Percentiles rank a stretch among this genome's conserved stretches.
phyloP scores from a whole-genome alignment of 2,329 filamentous ascomycete species.

The Diplodia sapinea region DNA sequence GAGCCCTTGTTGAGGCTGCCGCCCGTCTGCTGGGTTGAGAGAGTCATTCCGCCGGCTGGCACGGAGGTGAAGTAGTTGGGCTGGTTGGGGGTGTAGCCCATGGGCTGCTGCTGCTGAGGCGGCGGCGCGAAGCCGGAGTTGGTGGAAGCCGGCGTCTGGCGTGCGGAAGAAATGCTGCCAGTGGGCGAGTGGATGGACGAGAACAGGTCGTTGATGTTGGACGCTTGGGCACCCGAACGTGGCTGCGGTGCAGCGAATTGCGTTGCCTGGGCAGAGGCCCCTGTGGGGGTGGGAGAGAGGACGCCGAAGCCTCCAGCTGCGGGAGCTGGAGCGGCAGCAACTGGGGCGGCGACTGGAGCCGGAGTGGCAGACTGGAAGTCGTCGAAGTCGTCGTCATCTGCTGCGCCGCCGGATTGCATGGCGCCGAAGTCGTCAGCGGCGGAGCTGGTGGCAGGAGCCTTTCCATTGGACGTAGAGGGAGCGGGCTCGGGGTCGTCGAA shows the following conservation, averaged over 20 bases:
- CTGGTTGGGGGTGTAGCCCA: constrained; percentile 74
- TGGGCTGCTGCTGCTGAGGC: constrained; percentile 56
- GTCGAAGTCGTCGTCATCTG: constrained; percentile 92
- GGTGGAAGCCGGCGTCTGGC: constrained; percentile 56
- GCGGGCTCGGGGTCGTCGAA: constrained; percentile 72
- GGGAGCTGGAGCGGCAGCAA: constrained; percentile 39
- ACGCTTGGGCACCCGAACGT: constrained; percentile 79
- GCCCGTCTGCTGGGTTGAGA: constrained; percentile 42
- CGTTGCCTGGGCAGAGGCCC: constrained; percentile 49
- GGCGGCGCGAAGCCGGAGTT: constrained; percentile 39
- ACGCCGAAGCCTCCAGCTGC: constrained; percentile 39
- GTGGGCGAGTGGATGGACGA: constrained; percentile 79
- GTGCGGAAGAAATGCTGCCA: constrained; percentile 55
- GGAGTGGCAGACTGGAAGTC: constrained; percentile 91
- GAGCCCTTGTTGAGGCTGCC: constrained; percentile 35
- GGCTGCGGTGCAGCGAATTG: constrained; percentile 85
- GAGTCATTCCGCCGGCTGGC: constrained; percentile 35
- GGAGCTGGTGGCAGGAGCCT: constrained; percentile 50
- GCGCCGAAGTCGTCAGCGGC: constrained; percentile 53
- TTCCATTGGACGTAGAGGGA: constrained; percentile 51
- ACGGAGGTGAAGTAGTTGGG: constrained; percentile 98
- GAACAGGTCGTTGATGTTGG: constrained; percentile 80
- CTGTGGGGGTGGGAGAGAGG: constrained; percentile 37
- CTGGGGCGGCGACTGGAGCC: constrained; percentile 52
- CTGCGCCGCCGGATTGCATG: constrained; percentile 57